phyloP scores from a whole-genome alignment of 2,329 filamentous ascomycete species.

The Colletotrichum acutatum region DNA sequence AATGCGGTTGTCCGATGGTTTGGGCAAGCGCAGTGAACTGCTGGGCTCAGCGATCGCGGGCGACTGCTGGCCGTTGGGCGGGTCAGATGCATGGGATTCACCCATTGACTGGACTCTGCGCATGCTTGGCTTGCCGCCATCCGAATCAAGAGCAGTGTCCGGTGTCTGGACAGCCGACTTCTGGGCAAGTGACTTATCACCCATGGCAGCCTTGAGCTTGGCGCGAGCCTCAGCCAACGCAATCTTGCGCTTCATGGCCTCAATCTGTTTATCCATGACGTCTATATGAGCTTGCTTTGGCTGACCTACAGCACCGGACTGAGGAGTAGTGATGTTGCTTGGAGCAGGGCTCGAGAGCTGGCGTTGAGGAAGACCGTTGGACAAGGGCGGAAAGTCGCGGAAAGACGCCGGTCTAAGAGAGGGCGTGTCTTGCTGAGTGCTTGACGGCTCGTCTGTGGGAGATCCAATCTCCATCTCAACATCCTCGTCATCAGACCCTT shows the following conservation, averaged over 20 bases:
- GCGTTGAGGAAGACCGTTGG: constrained; percentile 51
- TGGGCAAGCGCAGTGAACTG: constrained; percentile 41
- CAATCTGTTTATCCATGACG: constrained; percentile 67
- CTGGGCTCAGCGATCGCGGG: constrained; percentile 39
- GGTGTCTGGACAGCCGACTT: constrained; percentile 29
- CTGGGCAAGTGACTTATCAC: constrained; percentile 7
- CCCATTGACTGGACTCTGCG: constrained; percentile 37
- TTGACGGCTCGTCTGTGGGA: constrained; percentile 54
- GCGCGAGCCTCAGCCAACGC: constrained; percentile 68
- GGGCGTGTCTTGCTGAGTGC: constrained; percentile 45
- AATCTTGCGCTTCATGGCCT: constrained; percentile 69
- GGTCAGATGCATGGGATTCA: constrained; percentile 35
- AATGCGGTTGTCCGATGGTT: constrained; percentile 35
- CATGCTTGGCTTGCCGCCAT: constrained; percentile 30
- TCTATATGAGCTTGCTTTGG: constrained; percentile 53
- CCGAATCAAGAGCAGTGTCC: constrained; percentile 25
- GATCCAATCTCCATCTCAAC: constrained; percentile 76
- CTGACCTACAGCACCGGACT: constrained; percentile 46
- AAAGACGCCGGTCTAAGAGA: constrained; percentile 51
- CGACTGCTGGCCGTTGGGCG: constrained; percentile 38
- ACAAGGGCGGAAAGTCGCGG: constrained; percentile 57
- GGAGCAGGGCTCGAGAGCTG: constrained; percentile 53
- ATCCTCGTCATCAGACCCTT: constrained; percentile 71
- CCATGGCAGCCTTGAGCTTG: constrained; percentile 48
- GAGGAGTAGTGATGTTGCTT: constrained; percentile 48